Evolutionary conservation across 2,329 filamentous ascomycete genomes (phyloP), one percentile per base, ranked within the genome.

Genomic region (Penicillium vulpinum): DNA sequence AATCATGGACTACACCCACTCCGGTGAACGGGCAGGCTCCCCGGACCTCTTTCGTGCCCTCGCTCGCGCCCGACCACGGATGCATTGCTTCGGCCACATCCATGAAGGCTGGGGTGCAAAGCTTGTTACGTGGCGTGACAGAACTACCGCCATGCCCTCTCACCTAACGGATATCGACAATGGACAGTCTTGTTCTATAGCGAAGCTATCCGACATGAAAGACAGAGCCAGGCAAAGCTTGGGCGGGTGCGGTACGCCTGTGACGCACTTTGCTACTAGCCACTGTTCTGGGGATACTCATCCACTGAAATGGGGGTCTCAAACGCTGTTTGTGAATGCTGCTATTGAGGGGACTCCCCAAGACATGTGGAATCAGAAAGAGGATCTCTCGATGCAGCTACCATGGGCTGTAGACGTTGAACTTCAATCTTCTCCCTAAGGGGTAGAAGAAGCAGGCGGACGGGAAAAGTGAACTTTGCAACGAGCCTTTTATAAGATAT

Each of bases 281-380:
- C 71, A 76, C 55, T 76, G 78, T 50, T 67, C 68, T 0, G 63
- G 6, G 4, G 69, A 76, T 22, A 56, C 64, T n/a, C 59, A 66
- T 24, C 64, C 62, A 1, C n/a, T 80, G 45, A 18, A 70, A 29
- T 48, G 43, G 8, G 80, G 80, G 0, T 67, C 73, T 40, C 77
- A 85, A 61, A 87, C 84, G 0, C 66, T 87, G 7, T 85, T 87
- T 64, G 73, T 88, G 10, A 88, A 87, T 66, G 84, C 83, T 1
- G 75, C 85, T 0, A 80, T 86, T 26, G 74, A 83, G 70, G 75
- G 80, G 10, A 16, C 21, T 6, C 44, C n/a, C 7, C n/a, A 35
- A 45, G 5, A 4, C 15, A 18, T 45, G 41, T 26, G 6, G 11
- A 16, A 41, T 4, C 41, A 7, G 26, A 31, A 31, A 28, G 24